These are phyloP conservation scores for Hemisphaericaspora subhashii DNA, from an alignment of 1,139 yeast genomes.

Conservation along the genomic window DNA sequence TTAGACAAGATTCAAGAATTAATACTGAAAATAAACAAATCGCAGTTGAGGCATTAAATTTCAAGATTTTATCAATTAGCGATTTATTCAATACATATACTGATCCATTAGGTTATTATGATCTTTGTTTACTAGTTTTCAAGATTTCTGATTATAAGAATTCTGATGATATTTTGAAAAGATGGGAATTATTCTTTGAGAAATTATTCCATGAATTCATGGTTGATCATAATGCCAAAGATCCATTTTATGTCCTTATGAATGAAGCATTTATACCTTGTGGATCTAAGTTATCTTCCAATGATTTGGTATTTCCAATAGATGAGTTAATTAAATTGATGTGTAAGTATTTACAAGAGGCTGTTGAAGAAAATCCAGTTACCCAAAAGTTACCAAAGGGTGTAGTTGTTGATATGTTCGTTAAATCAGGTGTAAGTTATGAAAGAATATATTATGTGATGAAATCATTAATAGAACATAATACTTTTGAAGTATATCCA, in stretches of 20 bases:
- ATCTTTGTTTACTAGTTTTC: slow-evolving; percentile 74
- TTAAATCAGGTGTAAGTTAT: slow-evolving; percentile 71
- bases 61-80: slow-evolving; percentile 65
- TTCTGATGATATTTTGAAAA: slow-evolving; percentile 65
- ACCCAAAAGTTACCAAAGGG: slow-evolving; percentile 46
- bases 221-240: slow-evolving; percentile 30
- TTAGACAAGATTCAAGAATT: slow-evolving; percentile 61
- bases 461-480: slow-evolving; percentile 67
- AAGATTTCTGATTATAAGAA: slow-evolving; percentile 80
- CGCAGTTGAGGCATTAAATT: slow-evolving; percentile 58
- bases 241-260: slow-evolving; percentile 41
- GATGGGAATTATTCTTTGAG: slow-evolving; percentile 69
- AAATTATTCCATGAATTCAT: slow-evolving; percentile 38
- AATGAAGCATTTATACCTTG: slow-evolving; percentile 39
- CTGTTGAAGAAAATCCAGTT: slow-evolving; percentile 36
- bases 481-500: slow-evolving; percentile 47
- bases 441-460: slow-evolving; percentile 69
- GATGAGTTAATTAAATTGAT: slow-evolving; percentile 66
- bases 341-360: slow-evolving; percentile 41
- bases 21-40: slow-evolving; percentile 44
- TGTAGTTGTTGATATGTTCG: slow-evolving; percentile 60
- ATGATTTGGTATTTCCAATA: slow-evolving; percentile 80
- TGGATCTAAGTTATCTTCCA: slow-evolving; percentile 46
- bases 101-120: slow-evolving; percentile 85
- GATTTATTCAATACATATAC: slow-evolving; percentile 85